Evolutionary conservation across 192 early-diverging fungal species (phyloP), one percentile per base, ranked within the genome.

Genomic region (Mortierella alpina): DNA sequence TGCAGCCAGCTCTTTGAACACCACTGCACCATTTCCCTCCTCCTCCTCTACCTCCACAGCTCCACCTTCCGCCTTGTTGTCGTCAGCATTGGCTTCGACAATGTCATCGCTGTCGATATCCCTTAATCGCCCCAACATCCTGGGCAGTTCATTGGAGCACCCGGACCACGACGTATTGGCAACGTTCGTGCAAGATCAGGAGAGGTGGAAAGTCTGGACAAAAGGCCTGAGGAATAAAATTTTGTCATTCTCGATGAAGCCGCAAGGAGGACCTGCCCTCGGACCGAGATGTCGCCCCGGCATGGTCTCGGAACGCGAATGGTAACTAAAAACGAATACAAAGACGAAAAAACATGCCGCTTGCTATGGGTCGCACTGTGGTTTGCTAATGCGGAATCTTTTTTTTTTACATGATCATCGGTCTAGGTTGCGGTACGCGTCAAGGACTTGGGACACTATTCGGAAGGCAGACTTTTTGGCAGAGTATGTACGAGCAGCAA

Each of bases 181-280:
- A 20, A 55, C 55, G 3, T 3, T 66, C 13, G 39, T 72, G 6
- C 63, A 79, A 7, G 69, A 71, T 44, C 75, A 79, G 40, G 75
- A 79, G 17, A 55, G 75, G 13, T 67, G 68, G 58, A 47, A 20
- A 10, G 64, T 71, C 50, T 79, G 75, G 75, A 52, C 49, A 17
- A 66, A 56, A 41, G 69, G 68, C 5, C 47, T 79, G 6, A 64
- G 75, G 22, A 79, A 79, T 52, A 79, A 79, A 59, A 65, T 79
- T 15, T 14, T 79, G 13, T 79, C 75, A 6, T 46, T 79, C 2
- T 79, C 75, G 44, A 79, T 79, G 75, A 17, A 69, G 4, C 69
- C 75, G 1, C 75, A 79, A 51, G 75, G 75, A 8, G 75, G 75
- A 1, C 75, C 75, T 9, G 75, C 75, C 6, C 69, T 79, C 6